Percentiles rank a stretch among this genome's conserved stretches.
phyloP scores from a whole-genome alignment of 768 basidiomycete genomes.

The Russula dissimulans region DNA sequence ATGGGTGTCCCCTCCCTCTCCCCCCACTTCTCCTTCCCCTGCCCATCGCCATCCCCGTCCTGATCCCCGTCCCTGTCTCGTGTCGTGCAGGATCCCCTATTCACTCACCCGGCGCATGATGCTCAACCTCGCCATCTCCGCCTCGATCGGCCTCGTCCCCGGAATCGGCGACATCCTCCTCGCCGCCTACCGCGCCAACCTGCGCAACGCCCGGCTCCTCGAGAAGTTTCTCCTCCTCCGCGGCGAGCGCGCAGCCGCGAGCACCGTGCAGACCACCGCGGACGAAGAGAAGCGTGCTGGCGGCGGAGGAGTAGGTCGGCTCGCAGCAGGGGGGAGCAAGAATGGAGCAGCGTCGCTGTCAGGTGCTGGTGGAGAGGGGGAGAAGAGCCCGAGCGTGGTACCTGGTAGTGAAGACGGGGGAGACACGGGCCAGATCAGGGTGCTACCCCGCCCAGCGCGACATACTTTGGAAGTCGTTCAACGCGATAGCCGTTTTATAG shows the following conservation, averaged over 20 bases:
- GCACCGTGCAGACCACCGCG: not conserved
- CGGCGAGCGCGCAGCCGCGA: constrained; percentile 28
- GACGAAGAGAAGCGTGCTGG: not conserved
- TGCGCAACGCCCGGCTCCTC: constrained; percentile 75
- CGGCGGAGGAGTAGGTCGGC: not conserved
- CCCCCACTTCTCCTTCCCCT: not conserved
- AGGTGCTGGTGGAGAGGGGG: no score
- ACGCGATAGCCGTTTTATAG: constrained; percentile 18
- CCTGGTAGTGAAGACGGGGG: no score
- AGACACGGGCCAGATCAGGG: not conserved
- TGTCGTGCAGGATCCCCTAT: constrained; percentile 32
- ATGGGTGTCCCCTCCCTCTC: not conserved
- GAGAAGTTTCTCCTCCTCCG: constrained; percentile 78
- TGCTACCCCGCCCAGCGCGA: not conserved
- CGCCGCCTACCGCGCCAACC: constrained; percentile 80
- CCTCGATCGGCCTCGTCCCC: constrained; percentile 58
- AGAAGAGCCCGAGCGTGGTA: no score
- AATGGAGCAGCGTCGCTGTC: no score
- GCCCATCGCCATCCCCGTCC: no score
- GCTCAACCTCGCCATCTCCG: constrained; percentile 63
- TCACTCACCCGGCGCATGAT: constrained; percentile 72
- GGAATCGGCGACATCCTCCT: constrained; percentile 67
- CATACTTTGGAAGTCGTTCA: not conserved
- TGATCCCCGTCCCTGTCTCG: no score
- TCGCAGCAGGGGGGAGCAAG: no score